Evolutionary conservation across 768 basidiomycete genomes (phyloP).

Genomic region (Tylopilus felleus): DNA sequence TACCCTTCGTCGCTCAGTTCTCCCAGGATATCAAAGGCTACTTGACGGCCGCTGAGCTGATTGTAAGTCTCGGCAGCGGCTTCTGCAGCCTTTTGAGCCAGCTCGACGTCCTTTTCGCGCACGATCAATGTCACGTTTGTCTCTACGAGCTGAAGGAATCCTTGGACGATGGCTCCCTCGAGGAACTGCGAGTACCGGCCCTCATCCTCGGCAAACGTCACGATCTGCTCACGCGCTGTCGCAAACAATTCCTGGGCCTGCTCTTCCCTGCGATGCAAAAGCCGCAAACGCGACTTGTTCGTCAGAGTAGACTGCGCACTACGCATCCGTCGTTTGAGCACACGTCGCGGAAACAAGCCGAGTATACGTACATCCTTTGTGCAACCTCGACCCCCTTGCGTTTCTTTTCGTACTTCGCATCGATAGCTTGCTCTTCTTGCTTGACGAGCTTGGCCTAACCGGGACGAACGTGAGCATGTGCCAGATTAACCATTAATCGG

Average conservation of each 20-base stretch:
- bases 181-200: slow-evolving; percentile 78
- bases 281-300: slow-evolving; percentile 89
- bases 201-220: slow-evolving; percentile 59
- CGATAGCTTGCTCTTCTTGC: slow-evolving; percentile 93
- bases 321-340: slow-evolving; percentile 2
- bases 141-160: slow-evolving; percentile 80
- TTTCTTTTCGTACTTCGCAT: slow-evolving; percentile 94
- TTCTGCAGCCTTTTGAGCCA: slow-evolving; percentile 60
- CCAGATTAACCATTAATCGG: not conserved
- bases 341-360: not conserved
- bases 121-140: slow-evolving; percentile 61
- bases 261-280: slow-evolving; percentile 90
- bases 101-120: slow-evolving; percentile 62
- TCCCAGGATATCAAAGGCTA: slow-evolving; percentile 58
- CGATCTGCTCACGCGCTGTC: slow-evolving; percentile 60
- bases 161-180: slow-evolving; percentile 81
- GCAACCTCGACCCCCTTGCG: slow-evolving; percentile 89
- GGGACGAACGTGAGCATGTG: not conserved
- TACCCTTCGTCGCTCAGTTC: slow-evolving; percentile 67
- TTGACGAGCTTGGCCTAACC: slow-evolving; percentile 91
- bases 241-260: slow-evolving; percentile 86
- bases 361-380: slow-evolving; percentile 83
- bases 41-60: slow-evolving; percentile 69
- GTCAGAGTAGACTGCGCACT: slow-evolving; percentile 95
- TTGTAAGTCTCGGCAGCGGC: slow-evolving; percentile 65